These are phyloP conservation scores for Cytospora piceicola DNA, from an alignment of 2,329 filamentous ascomycete genomes.

Conservation along the genomic window DNA sequence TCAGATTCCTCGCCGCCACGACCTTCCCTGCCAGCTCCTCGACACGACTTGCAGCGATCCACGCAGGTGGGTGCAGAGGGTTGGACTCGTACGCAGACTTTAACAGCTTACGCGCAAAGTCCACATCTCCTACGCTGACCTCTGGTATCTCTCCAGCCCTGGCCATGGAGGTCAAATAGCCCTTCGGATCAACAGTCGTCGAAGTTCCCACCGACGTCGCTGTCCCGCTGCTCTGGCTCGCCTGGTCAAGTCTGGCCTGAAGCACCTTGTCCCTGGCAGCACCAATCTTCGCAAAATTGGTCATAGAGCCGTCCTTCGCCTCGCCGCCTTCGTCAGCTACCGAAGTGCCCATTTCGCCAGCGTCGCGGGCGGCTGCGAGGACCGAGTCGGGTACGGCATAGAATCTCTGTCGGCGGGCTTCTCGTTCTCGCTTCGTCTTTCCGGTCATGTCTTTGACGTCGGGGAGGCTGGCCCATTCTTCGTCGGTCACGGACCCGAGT, in stretches of 20 bases:
- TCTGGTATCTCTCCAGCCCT: conserved; percentile 82
- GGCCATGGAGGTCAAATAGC: conserved; percentile 90
- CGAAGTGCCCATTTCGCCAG: conserved; percentile 82
- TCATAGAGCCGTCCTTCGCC: conserved; percentile 84
- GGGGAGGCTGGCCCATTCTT: conserved; percentile 94
- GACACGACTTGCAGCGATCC: conserved; percentile 90
- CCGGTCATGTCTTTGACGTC: conserved; percentile 97
- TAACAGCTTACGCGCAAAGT: conserved; percentile 87
- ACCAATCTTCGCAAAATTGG: conserved; percentile 97
- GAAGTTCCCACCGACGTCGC: conserved; percentile 77
- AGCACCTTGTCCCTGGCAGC: conserved; percentile 95
- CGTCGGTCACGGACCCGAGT: conserved; percentile 84
- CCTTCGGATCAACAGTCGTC: conserved; percentile 91
- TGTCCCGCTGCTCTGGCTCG: conserved; percentile 69
- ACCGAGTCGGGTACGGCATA: conserved; percentile 98
- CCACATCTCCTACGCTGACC: conserved; percentile 89
- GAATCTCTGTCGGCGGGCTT: conserved; percentile 81
- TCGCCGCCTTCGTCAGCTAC: conserved; percentile 74
- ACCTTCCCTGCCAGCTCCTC: conserved; percentile 93
- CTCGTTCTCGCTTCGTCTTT: conserved; percentile 84
- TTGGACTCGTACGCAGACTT: conserved; percentile 98
- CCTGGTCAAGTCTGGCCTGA: conserved; percentile 90
- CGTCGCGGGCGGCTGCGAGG: conserved; percentile 80
- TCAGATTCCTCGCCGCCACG: conserved; percentile 84
- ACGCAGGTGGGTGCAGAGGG: conserved; percentile 89